Evolutionary conservation across 768 basidiomycete species (phyloP), one percentile per base, ranked within the genome.

Genomic region (Mycena crocata): DNA sequence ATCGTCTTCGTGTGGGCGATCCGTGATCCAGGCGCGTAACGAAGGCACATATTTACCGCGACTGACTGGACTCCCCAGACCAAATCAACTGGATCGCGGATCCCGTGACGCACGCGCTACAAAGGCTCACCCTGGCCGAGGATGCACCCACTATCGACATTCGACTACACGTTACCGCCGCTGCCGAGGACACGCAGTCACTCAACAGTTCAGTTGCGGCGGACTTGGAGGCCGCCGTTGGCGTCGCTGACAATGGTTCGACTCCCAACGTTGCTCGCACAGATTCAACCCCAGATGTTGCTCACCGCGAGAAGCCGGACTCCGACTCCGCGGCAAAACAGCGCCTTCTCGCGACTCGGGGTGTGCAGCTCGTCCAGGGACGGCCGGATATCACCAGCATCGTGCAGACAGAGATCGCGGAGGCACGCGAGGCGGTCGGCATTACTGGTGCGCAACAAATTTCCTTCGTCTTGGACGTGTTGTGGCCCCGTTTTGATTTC

Each of bases 21-120:
- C 35, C 80, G 84, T 24, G 79, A 84, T 49, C 46, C 74, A 17
- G 75, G 84, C 83, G 44, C 51, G 80, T 46, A 7, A 28, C 14
- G 30, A 5, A 15, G 3, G 13, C 26, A 32, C 30, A 30, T 26
- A 14, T 10, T n/a, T 17, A 19, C 8, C 26, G 6, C 45, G 17
- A 32, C 24, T 15, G 12, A 44, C 32, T 64, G 9, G n/a, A 34
- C 34, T 48, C 26, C 13, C 37, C 45, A 79, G 80, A 74, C 31
- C 83, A 86, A 45, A 61, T 84, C 30, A 71, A 74, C 12, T 88
- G 87, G 86, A 84, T 88, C 49, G 75, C 81, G 10, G 77, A 82
- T 5, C 70, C 76, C 0, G 78, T 87, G 12, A 50, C 72, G 9
- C 72, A 74, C 44, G 78, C 80, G 0, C 66, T 83, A 5, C 71